phyloP scores from a whole-genome alignment of 2,329 filamentous ascomycete genomes.

The Trichoderma harzianum region DNA sequence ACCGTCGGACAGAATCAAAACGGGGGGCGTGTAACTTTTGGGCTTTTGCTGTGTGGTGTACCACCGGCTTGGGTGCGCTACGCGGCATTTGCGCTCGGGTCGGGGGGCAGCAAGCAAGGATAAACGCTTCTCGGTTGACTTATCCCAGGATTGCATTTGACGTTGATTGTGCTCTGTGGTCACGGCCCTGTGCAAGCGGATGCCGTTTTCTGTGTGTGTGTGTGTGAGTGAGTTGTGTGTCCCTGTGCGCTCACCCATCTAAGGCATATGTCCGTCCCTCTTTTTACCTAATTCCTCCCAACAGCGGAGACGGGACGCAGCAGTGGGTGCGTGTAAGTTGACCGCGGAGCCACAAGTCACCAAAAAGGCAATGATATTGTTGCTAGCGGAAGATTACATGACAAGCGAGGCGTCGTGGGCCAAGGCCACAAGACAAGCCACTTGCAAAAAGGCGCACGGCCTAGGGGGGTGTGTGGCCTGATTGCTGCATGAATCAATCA shows the following conservation, averaged over 20 bases:
- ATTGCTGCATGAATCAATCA: constrained; percentile 4
- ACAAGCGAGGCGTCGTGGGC: not conserved
- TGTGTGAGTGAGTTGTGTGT: not conserved
- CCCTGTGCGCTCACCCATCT: not conserved
- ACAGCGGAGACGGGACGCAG: not conserved
- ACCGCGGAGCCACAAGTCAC: not conserved
- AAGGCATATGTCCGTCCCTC: not conserved
- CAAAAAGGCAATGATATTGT: not conserved
- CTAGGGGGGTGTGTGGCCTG: not conserved
- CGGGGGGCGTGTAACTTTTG: constrained; percentile 1
- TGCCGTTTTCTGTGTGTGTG: not conserved
- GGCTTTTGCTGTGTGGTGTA: not conserved
- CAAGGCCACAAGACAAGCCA: not conserved
- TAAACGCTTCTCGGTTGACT: not conserved
- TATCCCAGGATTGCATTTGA: not conserved
- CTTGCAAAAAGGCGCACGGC: not conserved
- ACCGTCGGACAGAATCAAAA: not conserved
- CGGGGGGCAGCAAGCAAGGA: not conserved
- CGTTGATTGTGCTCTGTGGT: not conserved
- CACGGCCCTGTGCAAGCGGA: not conserved
- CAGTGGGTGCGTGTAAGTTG: not conserved
- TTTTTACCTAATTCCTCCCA: not conserved
- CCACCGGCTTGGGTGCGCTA: constrained; percentile 1
- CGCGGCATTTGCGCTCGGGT: constrained; percentile 10
- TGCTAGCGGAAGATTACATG: not conserved